Evolutionary conservation across 805 yeast genomes (phyloP).

Genomic region (Saccharomycopsis microspora): DNA sequence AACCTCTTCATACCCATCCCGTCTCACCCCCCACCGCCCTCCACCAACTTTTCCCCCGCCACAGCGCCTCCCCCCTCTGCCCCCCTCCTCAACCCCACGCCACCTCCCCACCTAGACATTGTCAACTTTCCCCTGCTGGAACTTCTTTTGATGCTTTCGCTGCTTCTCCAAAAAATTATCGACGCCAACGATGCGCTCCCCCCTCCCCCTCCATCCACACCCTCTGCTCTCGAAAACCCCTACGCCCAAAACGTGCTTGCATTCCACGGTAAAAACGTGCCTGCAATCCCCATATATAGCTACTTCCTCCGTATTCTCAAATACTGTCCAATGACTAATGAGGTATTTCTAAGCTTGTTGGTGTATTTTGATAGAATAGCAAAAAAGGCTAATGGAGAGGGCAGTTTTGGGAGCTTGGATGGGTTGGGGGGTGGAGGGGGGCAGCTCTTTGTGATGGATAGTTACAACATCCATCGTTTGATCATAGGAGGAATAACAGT

Average conservation of each 20-base stretch:
- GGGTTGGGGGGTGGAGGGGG: constrained; percentile 5
- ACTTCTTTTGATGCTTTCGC: constrained; percentile 73
- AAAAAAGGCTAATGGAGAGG: constrained; percentile 48
- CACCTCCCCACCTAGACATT: constrained; percentile 44
- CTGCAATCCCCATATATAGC: constrained; percentile 87
- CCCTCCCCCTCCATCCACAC: constrained; percentile 46
- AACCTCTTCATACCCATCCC: too few relatives aligned
- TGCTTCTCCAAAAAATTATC: constrained; percentile 74
- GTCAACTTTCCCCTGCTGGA: constrained; percentile 77
- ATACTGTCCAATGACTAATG: constrained; percentile 98
- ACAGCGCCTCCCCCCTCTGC: too few relatives aligned
- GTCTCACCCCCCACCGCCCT: too few relatives aligned
- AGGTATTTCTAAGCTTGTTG: constrained; percentile 78
- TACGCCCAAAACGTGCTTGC: constrained; percentile 67
- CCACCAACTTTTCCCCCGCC: too few relatives aligned
- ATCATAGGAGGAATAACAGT: constrained; percentile 94
- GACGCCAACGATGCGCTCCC: constrained; percentile 82
- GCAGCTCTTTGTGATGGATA: constrained; percentile 87
- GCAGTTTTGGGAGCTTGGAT: constrained; percentile 5
- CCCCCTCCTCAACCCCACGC: too few relatives aligned
- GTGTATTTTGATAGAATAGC: constrained; percentile 94
- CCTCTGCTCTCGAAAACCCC: constrained; percentile 27
- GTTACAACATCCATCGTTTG: constrained; percentile 87
- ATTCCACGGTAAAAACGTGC: constrained; percentile 92
- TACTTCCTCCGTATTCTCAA: constrained; percentile 83